phyloP scores from a whole-genome alignment of 345 rosid genomes.

The Brassica carinata region DNA sequence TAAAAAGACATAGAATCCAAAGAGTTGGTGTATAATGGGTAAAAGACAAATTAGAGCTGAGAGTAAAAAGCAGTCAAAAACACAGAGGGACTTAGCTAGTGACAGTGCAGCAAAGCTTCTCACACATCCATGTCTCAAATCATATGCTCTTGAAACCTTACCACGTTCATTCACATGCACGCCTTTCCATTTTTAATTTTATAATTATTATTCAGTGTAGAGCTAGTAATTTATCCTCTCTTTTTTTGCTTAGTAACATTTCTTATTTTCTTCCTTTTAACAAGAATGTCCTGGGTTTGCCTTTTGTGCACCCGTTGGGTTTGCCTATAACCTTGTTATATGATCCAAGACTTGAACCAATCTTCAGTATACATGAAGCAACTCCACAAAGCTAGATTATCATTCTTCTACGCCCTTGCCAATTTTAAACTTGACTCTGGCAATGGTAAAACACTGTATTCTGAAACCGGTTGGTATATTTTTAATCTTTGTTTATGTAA shows the following conservation, averaged over 20 bases:
- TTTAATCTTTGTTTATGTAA: not conserved
- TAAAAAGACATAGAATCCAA: slow-evolving; percentile 10
- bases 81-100: slow-evolving; percentile 28
- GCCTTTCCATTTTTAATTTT: not conserved
- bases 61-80: slow-evolving; percentile 35
- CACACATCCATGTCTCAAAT: slow-evolving; percentile 32
- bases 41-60: slow-evolving; percentile 24
- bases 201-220: not conserved
- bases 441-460: not conserved
- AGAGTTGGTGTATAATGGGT: slow-evolving; percentile 26
- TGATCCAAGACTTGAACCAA: not conserved
- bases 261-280: not conserved
- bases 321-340: slow-evolving; percentile 10
- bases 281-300: not conserved
- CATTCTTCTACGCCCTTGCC: not conserved
- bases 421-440: not conserved
- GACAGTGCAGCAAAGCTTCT: slow-evolving; percentile 33
- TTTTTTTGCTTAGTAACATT: not conserved
- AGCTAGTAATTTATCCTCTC: not conserved
- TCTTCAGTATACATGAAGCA: not conserved
- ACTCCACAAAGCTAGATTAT: not conserved
- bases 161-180: slow-evolving; percentile 43
- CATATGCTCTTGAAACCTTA: slow-evolving; percentile 29
- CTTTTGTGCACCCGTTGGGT: not conserved
- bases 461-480: not conserved